Conservation (phyloP, 1,139 yeast species). For the Geotrichum restrictum region DNA sequence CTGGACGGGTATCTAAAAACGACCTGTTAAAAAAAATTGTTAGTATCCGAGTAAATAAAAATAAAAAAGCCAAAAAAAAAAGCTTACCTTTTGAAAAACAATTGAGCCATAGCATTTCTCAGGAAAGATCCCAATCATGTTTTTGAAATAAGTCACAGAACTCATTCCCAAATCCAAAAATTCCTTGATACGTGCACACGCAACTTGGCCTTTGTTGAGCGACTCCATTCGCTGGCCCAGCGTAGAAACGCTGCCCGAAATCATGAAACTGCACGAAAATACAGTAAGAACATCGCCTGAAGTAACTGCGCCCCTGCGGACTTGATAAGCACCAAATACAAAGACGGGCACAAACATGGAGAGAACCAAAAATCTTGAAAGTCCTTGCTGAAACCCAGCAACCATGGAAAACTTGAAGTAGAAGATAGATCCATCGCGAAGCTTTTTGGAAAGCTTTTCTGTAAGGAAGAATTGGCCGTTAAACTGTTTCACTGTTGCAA, state of each 20-base stretch:
- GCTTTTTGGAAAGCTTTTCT: constrained; percentile 42
- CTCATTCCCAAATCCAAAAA: constrained; percentile 23
- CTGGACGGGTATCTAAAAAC: constrained; percentile 61
- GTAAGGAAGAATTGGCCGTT: constrained; percentile 56
- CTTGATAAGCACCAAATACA: constrained; percentile 78
- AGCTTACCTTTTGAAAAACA: constrained; percentile 46
- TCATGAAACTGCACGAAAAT: constrained; percentile 70
- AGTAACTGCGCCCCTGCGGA: constrained; percentile 47
- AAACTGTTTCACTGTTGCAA: constrained; percentile 57
- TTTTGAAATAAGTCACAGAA: constrained; percentile 20
- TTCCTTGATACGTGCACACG: constrained; percentile 23
- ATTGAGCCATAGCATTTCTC: constrained; percentile 46
- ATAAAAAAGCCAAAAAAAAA: not conserved
- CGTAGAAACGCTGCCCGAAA: constrained; percentile 52
- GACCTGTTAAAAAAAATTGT: constrained; percentile 30
- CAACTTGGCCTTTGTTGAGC: constrained; percentile 31
- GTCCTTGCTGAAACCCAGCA: constrained; percentile 55
- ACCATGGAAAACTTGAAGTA: constrained; percentile 49
- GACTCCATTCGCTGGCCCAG: constrained; percentile 29
- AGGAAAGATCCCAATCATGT: constrained; percentile 36
- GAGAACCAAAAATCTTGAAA: constrained; percentile 55
- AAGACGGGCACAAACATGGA: constrained; percentile 86
- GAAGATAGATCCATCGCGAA: constrained; percentile 46
- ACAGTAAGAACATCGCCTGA: constrained; percentile 73
- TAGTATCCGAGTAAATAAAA: too few relatives aligned